Conservation (phyloP, 352 stramenopile genomes). For the Albugo candida region DNA sequence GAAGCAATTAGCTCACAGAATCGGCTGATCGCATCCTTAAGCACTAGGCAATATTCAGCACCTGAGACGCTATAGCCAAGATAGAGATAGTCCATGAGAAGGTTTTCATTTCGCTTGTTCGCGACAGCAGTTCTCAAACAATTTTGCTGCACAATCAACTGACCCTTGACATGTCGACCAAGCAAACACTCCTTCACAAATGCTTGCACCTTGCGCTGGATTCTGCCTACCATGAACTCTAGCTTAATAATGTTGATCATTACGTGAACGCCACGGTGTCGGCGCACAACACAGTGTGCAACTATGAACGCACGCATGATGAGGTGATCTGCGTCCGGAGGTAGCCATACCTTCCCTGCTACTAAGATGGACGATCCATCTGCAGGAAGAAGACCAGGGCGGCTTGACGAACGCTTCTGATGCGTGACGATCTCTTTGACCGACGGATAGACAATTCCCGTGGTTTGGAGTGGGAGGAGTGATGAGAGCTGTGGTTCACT, state of each 20-base stretch:
- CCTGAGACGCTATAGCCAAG: constrained; percentile 1
- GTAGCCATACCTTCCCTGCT: constrained; percentile 1
- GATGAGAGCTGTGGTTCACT: too few relatives aligned
- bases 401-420: background rate
- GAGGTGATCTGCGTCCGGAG: background rate
- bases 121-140: too few relatives aligned
- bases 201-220: constrained; percentile 2
- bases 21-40: constrained; percentile 10
- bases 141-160: background rate
- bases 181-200: background rate
- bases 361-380: too few relatives aligned
- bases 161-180: background rate
- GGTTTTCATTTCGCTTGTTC: constrained; percentile 6
- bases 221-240: constrained; percentile 1
- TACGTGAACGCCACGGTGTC: constrained; percentile 6
- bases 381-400: background rate
- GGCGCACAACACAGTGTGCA: constrained; percentile 8
- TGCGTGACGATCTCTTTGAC: background rate
- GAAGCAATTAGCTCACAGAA: constrained; percentile 10
- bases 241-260: constrained; percentile 3
- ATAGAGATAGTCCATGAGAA: constrained; percentile 10
- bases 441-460: background rate
- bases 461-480: too few relatives aligned
- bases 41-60: constrained; percentile 1
- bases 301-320: constrained; percentile 7